Evolutionary conservation across 331 rosid genomes (phyloP).

Genomic region (Malus hybrid): DNA sequence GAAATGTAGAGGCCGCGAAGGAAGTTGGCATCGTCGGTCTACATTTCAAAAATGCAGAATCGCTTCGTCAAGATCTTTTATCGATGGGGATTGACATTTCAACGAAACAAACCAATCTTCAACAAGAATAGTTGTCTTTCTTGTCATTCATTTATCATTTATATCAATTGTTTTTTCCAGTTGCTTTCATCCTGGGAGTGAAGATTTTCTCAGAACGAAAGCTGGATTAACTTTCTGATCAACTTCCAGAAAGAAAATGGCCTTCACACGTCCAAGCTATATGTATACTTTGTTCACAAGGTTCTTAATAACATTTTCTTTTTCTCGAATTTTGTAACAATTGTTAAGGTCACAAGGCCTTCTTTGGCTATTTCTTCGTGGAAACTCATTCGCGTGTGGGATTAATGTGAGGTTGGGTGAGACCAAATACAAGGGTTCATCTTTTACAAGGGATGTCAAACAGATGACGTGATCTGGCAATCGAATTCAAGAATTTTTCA

Average conservation of each 20-base stretch:
- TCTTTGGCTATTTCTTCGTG: no score
- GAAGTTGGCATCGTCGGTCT: constrained; percentile 71
- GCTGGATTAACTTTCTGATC: background rate
- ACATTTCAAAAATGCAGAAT: constrained; percentile 53
- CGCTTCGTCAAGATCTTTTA: constrained; percentile 49
- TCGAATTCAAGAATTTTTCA: no score
- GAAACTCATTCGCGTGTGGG: no score
- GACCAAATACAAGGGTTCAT: no score
- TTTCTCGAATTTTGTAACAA: background rate
- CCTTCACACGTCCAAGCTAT: background rate
- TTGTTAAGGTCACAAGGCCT: no score
- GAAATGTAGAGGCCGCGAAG: constrained; percentile 77
- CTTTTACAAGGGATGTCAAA: no score
- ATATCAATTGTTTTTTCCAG: background rate
- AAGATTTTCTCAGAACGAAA: background rate
- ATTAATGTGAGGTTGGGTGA: no score
- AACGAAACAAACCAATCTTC: constrained; percentile 15
- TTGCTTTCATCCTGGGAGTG: background rate
- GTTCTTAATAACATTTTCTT: background rate
- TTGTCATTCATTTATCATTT: background rate
- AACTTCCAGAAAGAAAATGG: background rate
- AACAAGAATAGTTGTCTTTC: background rate
- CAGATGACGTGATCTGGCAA: no score
- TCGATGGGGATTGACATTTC: constrained; percentile 45
- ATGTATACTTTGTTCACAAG: background rate